Evolutionary conservation across 306 rosid genomes (phyloP).

Genomic region (Glycine latifolia): DNA sequence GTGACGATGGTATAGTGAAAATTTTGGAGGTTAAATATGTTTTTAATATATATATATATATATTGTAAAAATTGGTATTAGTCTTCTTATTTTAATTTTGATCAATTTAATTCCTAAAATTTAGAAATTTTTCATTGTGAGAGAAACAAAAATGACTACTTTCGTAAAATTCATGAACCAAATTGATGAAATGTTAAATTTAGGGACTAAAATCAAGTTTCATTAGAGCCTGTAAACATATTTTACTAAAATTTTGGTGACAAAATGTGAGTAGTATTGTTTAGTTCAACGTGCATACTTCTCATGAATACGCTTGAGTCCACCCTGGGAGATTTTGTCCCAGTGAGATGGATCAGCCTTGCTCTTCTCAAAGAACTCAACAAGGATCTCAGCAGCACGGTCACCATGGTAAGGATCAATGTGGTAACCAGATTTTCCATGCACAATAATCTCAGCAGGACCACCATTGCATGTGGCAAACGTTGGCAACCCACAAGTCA

Average conservation of each 20-base stretch:
- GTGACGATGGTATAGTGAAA: background rate
- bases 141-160: too few species aligned
- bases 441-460: constrained; percentile 93
- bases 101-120: too few species aligned
- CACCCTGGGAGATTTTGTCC: constrained; percentile 86
- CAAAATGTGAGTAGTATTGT: background rate
- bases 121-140: too few species aligned
- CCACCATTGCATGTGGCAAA: constrained; percentile 97
- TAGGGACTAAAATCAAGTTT: too few species aligned
- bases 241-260: background rate
- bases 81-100: too few species aligned
- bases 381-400: constrained; percentile 74
- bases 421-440: constrained; percentile 89
- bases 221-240: too few species aligned
- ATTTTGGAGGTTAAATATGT: too few species aligned
- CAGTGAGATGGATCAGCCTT: constrained; percentile 77
- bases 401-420: constrained; percentile 93
- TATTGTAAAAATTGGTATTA: too few species aligned
- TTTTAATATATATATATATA: too few species aligned
- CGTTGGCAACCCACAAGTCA: constrained; percentile 99
- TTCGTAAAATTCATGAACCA: too few species aligned
- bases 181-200: too few species aligned
- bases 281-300: constrained; percentile 62
- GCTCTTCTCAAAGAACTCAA: constrained; percentile 81
- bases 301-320: constrained; percentile 82